Conservation (phyloP, 1,139 yeast genomes). For the Magnusiomyces magnusii region DNA sequence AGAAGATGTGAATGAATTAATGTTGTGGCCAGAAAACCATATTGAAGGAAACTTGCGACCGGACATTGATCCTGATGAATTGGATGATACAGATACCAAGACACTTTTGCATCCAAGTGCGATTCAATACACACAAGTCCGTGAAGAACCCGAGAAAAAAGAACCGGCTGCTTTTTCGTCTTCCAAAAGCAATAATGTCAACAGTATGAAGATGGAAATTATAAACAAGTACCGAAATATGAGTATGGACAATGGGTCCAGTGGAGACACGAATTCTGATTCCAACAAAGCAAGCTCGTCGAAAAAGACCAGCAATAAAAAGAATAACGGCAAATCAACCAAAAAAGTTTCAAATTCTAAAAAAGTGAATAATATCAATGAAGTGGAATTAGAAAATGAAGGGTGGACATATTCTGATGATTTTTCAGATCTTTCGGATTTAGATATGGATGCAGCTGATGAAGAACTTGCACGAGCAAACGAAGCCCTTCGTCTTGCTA, state of each 20-base stretch:
- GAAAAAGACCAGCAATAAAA: too few relatives aligned
- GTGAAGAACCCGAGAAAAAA: not conserved
- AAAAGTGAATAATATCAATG: too few relatives aligned
- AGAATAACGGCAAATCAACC: too few relatives aligned
- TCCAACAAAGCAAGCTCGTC: not conserved
- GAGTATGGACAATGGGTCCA: not conserved
- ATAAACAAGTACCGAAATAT: not conserved
- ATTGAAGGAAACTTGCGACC: not conserved
- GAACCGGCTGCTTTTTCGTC: not conserved
- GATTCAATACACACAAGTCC: not conserved
- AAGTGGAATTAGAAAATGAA: not conserved
- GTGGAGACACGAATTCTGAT: not conserved
- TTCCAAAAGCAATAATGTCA: not conserved
- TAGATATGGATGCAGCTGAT: conserved; percentile 1
- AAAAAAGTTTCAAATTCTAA: too few relatives aligned
- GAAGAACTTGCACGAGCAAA: not conserved
- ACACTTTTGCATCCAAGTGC: conserved; percentile 4
- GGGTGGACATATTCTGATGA: not conserved
- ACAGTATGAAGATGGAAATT: not conserved
- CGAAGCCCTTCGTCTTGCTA: not conserved
- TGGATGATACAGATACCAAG: not conserved
- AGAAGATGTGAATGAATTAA: conserved; percentile 12
- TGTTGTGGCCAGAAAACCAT: conserved; percentile 7
- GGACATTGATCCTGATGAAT: not conserved
- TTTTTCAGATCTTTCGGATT: not conserved